Conservation (phyloP, 441 rosid genomes). For the Brassica balearica region DNA sequence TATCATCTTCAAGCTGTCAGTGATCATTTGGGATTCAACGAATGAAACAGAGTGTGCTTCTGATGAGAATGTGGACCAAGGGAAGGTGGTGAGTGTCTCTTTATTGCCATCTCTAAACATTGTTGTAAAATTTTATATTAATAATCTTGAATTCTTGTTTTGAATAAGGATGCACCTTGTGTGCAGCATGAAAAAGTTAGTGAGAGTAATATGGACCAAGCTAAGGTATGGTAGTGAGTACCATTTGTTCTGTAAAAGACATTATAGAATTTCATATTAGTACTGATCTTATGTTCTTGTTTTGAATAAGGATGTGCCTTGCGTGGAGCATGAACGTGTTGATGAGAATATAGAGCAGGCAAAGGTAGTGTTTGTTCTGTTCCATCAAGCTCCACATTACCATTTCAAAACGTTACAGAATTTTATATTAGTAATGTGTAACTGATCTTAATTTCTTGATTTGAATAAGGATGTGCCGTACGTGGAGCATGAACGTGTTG, state of each 20-base stretch:
- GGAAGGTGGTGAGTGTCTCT: not conserved
- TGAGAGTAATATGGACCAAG: slow-evolving; percentile 5
- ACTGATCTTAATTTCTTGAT: not conserved
- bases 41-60: not conserved
- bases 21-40: slow-evolving; percentile 5
- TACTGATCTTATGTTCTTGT: not conserved
- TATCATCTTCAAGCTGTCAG: slow-evolving; percentile 7
- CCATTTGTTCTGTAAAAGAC: not conserved
- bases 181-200: not conserved
- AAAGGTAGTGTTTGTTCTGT: not conserved
- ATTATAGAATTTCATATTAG: not conserved
- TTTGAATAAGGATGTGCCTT: not conserved
- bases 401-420: not conserved
- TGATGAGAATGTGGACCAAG: not conserved
- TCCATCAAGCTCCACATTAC: not conserved
- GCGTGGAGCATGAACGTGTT: not conserved
- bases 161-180: not conserved
- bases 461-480: not conserved
- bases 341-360: not conserved
- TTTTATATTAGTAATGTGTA: not conserved
- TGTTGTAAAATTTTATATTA: not conserved
- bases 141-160: not conserved
- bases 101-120: not conserved
- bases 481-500: not conserved
- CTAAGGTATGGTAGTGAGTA: not conserved